Conservation (phyloP, 495 filamentous ascomycete genomes). For the Trichoderma erinaceum region DNA sequence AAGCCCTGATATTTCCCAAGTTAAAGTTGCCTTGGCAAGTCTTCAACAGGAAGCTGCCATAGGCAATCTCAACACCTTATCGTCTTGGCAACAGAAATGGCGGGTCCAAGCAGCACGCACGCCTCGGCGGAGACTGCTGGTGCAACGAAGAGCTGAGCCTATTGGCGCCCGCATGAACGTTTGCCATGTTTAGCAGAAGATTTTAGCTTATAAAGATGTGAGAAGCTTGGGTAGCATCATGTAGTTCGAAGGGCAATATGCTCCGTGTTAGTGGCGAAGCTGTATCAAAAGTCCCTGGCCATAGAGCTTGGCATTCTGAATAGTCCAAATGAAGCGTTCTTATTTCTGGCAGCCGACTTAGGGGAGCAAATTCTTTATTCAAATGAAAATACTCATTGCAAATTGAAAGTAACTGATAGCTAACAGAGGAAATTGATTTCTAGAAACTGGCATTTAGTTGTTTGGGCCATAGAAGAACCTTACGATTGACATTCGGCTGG, state of each 20-base stretch:
- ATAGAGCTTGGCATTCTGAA: neutral
- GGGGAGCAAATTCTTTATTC: no score
- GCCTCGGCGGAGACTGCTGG: neutral
- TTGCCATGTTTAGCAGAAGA: neutral
- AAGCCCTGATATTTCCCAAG: neutral
- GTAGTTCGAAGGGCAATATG: no score
- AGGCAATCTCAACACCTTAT: constrained; percentile 7
- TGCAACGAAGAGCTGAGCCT: neutral
- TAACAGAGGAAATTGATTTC: no score
- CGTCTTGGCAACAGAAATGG: neutral
- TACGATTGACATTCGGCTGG: no score
- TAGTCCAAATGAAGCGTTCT: neutral
- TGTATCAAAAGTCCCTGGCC: neutral
- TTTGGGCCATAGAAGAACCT: no score
- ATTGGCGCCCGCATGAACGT: neutral
- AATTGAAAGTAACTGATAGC: no score
- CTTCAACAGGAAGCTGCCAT: neutral
- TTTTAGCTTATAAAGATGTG: neutral
- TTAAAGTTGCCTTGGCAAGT: neutral
- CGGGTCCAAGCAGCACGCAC: neutral
- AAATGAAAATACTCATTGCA: no score
- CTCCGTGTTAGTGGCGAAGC: neutral
- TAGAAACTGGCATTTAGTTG: no score
- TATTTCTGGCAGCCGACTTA: no score
- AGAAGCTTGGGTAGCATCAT: neutral